Evolutionary conservation across 305 asterid genomes (phyloP), one percentile per base, ranked within the genome.

Genomic region (Fraxinus dipetala): DNA sequence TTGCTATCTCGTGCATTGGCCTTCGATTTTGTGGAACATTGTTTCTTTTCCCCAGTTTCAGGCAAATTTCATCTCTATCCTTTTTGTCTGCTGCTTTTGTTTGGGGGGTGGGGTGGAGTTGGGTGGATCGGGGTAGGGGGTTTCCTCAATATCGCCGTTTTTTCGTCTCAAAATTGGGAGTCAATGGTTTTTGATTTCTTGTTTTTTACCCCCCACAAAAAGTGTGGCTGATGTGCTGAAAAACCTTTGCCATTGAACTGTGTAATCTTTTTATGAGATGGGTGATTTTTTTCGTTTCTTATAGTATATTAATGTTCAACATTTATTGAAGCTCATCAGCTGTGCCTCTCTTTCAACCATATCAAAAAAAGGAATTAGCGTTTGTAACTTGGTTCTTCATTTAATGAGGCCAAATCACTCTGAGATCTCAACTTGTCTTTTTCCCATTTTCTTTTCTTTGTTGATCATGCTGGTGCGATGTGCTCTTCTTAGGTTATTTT

Each of bases 391-490:
- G 6, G n/a, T 24, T 24, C 26, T 24, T 24, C 26, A 24, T 24
- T 2, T 30, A 30, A 30, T 30, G 36, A 6, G 34, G 32, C 34
- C 34, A 63, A 24, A 24, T 63, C 31, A 10, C 32, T 63, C 32
- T 63, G 18, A 65, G 73, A 65, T 65, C 73, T 65, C 36, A 65
- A 26, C 0, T 65, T 65, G 36, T 28, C 20, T 26, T 65, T 8
- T 26, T 8, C 70, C 16, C 14, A 7, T 8, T 20, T 61, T 61
- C 10, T 20, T 61, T 26, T 4, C 13, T 20, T 6, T 18, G 30
- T n/a, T 59, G 69, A 75, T 28, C 56, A 77, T 78, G 80, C 77
- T 83, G 56, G 35, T 79, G 30, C 36, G 63, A 22, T 79, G 63
- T 30, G 74, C 51, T 77, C 22, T 78, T 72, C 40, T 2, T 14